Base-by-base conservation (phyloP, 2,329 filamentous ascomycete species). In the Incumbomyces lentus region DNA sequence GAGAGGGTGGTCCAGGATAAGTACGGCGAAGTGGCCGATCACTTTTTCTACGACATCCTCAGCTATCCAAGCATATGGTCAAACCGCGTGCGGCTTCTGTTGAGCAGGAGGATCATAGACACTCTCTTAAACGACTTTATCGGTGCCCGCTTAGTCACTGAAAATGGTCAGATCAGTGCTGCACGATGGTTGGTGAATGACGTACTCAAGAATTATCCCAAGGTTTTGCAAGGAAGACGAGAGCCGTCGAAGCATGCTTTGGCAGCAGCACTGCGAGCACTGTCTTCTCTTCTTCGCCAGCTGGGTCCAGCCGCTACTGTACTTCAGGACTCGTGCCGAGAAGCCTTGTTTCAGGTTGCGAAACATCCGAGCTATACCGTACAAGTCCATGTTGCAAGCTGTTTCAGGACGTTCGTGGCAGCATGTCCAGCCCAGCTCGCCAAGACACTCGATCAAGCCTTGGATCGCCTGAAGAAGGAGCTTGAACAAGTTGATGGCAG, bases 341-440 rank as follows among this genome's bases (percentile, higher is more conserved):
- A 98, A 62, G 84, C 84, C 3, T 69, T 98, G 29, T 71, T 96
- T 33, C 88, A 95, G 62, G 86, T 95, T 5, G 71, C 96, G 19
- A 86, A 94, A 57, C 92, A 98, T 64, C 87, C 89, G 1, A 95
- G 87, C 65, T 96, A 96, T 64, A 92, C 88, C 3, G 92, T 98
- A 2, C 92, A 98, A 60, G 81, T 96, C 2, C 84, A 92, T 58
- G 82, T 87, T 1, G 86, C 92, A 3, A 78, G 85, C 50, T 95
- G 88, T 59, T 71, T 96, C 57, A 87, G 90, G 56, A 79, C 77
- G 0, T 92, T 96, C 59, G 86, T 94, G 1, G 72, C 95, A 36
- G 88, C 88, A 12, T 95, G 88, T 56, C 92, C 92, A 3, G 86
- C 94, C 55, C 90, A 96, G 60, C 76, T 98, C 5, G 70, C 96